Percentiles rank a stretch among this genome's conserved stretches.
Conservation (phyloP, 176 grass and related monocot species). For the Aechmea fasciata region DNA sequence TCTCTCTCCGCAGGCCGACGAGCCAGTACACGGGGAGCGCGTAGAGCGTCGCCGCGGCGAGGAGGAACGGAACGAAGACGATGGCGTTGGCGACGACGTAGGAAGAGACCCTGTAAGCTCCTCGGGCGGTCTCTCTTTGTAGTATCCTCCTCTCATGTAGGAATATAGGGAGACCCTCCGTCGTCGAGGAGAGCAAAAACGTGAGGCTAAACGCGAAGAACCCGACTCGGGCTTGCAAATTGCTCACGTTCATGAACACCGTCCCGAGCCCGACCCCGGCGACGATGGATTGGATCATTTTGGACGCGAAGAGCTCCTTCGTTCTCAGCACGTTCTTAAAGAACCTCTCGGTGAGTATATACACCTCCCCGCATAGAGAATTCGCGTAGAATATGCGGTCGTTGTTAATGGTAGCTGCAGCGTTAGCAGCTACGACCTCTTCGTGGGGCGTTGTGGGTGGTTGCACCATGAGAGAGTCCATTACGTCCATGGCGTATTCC, state of each 20-base stretch:
- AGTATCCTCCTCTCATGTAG: conserved; percentile 75
- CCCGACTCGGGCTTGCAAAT: conserved; percentile 62
- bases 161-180: conserved; percentile 72
- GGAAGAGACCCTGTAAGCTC: conserved; percentile 77
- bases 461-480: conserved; percentile 13
- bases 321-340: conserved; percentile 57
- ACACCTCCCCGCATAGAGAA: conserved; percentile 34
- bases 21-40: conserved; percentile 80
- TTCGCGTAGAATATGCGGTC: conserved; percentile 37
- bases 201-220: conserved; percentile 97
- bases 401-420: background rate
- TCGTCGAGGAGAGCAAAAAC: conserved; percentile 77
- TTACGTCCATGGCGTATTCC: conserved; percentile 80
- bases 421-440: conserved; percentile 1
- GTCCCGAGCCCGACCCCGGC: conserved; percentile 60
- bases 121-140: conserved; percentile 64
- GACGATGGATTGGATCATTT: conserved; percentile 50
- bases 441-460: background rate
- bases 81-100: conserved; percentile 61
- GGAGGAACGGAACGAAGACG: conserved; percentile 61
- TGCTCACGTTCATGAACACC: conserved; percentile 50
- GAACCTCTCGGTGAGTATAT: conserved; percentile 45
- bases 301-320: conserved; percentile 54
- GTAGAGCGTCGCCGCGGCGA: conserved; percentile 51
- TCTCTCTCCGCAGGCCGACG: conserved; percentile 46